Evolutionary conservation across 2,329 filamentous ascomycete genomes (phyloP), one percentile per base, ranked within the genome.

Genomic region (Fusarium torulosum): DNA sequence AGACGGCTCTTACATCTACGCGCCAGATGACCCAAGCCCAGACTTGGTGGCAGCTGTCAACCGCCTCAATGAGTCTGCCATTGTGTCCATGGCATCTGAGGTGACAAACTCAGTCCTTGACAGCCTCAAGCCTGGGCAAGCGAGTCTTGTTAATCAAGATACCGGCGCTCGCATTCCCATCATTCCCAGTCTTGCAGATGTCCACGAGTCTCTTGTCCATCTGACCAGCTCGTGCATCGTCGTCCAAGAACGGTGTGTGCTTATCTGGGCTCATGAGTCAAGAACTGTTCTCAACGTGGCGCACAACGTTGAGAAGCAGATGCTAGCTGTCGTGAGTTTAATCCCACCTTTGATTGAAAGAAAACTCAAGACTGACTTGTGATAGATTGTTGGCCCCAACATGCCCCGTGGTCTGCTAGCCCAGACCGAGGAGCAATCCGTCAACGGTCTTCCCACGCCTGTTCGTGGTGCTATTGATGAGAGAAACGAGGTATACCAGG

Each of bases 1-100:
- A 1, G 62, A 73, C 8, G 71, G 64, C 19, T 54, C 42, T 4
- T 74, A 69, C 15, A 51, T 58, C 37, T 74, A 59, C 47, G 52
- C 65, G 1, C 72, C 72, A 40, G 66, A 63, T 33, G 71, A 74
- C 20, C 59, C 68, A 4, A 73, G 53, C 15, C 72, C 72, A 8
- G 58, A 68, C 17, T 38, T 74, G 41, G 58, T 47, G 4, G 63
- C 62, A 10, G 71, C 72, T 3, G 56, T 74, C 10, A 40, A 57
- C 9, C 62, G 71, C 23, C 52, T 74, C 3, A 56, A 73, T 17
- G 63, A 68, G 35, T 44, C 53, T 38, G 71, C 72, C 1, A 38
- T 74, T 13, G 61, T 74, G 2, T 74, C 72, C 0, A 74, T 74
- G 67, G 49, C 60, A 5, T 74, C 72, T 7, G 72, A 74, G 55